Conservation (phyloP, 176 grass and related monocot species). For the Pontederia paniculata region DNA sequence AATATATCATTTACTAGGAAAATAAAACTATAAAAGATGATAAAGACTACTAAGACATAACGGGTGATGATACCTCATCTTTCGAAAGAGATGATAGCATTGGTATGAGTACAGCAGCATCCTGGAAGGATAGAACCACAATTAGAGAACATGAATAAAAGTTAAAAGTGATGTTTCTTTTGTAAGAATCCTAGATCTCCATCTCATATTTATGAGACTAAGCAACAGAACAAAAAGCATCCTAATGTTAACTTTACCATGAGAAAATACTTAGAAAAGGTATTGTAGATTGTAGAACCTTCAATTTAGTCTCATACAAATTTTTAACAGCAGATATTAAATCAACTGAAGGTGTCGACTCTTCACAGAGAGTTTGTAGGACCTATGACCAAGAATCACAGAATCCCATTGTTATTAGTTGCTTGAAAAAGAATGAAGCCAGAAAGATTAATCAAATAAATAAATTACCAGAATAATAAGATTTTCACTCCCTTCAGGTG, state of each 20-base stretch:
- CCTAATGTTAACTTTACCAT: background rate
- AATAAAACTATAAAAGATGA: background rate
- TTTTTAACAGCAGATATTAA: conserved; percentile 81
- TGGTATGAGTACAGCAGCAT: too few species aligned
- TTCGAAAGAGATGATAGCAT: too few species aligned
- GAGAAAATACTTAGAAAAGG: too few species aligned
- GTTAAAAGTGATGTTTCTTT: conserved; percentile 13
- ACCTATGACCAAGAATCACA: conserved; percentile 40
- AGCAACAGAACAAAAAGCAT: too few species aligned
- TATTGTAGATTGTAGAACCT: conserved; percentile 33
- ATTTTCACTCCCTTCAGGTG: conserved; percentile 90
- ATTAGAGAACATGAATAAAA: background rate
- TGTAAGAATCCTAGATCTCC: background rate
- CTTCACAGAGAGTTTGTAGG: conserved; percentile 77
- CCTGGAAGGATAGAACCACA: conserved; percentile 17
- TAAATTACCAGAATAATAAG: conserved; percentile 77
- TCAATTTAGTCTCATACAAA: conserved; percentile 82
- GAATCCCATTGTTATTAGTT: conserved; percentile 6
- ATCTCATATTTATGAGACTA: background rate
- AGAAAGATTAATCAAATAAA: conserved; percentile 17
- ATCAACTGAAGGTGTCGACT: conserved; percentile 68
- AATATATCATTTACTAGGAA: too few species aligned
- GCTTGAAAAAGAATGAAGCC: conserved; percentile 9
- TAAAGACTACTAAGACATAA: conserved; percentile 7
- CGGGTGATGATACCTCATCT: conserved; percentile 17